Evolutionary conservation across 1,284 basidiomycete genomes (phyloP).

Genomic region (Cystobasidium sp.): DNA sequence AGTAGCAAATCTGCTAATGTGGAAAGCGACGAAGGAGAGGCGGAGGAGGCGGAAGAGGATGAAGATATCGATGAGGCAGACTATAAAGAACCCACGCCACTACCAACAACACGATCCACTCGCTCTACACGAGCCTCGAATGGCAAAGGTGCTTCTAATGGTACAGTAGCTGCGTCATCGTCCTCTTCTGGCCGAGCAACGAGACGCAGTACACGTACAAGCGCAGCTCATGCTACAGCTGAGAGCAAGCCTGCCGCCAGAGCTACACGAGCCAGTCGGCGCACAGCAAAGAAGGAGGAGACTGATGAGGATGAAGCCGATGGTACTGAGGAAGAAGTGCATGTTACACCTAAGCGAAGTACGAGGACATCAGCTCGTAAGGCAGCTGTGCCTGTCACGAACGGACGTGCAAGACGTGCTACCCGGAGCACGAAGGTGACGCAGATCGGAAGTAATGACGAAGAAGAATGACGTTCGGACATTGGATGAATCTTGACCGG

Average conservation of each 20-base stretch:
- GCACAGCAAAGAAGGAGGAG: conserved; percentile 1
- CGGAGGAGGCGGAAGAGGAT: conserved; percentile 23
- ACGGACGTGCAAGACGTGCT: not conserved
- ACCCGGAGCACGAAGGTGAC: not conserved
- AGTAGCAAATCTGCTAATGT: not conserved
- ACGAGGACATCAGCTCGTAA: not conserved
- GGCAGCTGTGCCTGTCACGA: not conserved
- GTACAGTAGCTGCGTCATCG: not conserved
- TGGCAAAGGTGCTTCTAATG: not conserved
- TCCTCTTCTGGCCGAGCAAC: not conserved
- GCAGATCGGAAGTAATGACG: no score
- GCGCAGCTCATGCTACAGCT: not conserved
- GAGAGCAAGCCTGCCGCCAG: not conserved
- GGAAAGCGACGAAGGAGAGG: conserved; percentile 5
- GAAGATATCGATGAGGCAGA: conserved; percentile 17
- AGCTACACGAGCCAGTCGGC: conserved; percentile 1
- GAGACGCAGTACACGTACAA: conserved; percentile 7
- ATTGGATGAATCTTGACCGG: no score
- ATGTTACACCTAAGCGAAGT: conserved; percentile 6
- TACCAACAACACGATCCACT: conserved; percentile 1
- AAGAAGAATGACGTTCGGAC: no score
- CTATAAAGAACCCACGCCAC: conserved; percentile 19
- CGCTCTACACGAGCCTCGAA: not conserved
- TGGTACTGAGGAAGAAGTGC: conserved; percentile 11
- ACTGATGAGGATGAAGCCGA: conserved; percentile 16